phyloP scores from a whole-genome alignment of 2,329 filamentous ascomycete species.

The Talaromyces sp. region DNA sequence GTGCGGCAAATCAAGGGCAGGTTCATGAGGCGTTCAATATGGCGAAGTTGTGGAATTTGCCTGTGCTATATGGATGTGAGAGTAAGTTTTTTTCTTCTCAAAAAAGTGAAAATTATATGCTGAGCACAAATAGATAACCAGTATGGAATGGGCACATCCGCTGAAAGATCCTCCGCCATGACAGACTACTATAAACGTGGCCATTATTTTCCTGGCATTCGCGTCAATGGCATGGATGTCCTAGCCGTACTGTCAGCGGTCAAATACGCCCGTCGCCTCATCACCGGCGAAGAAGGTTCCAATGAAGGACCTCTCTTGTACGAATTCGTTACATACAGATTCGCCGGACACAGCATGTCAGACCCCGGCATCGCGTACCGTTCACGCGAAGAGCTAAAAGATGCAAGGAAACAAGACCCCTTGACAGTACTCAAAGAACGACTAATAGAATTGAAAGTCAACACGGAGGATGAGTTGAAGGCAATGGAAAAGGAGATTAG shows the following conservation, averaged over 20 bases:
- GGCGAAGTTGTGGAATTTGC: conserved; percentile 94
- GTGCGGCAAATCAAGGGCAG: conserved; percentile 94
- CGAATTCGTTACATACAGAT: conserved; percentile 96
- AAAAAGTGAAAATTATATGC: conserved; percentile 14
- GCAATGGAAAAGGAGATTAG: conserved; percentile 84
- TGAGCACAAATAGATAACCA: conserved; percentile 72
- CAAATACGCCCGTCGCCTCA: conserved; percentile 76
- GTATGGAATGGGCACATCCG: conserved; percentile 95
- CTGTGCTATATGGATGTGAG: conserved; percentile 89
- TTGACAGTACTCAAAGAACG: conserved; percentile 93
- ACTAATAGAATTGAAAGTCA: conserved; percentile 84
- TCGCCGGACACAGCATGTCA: conserved; percentile 96
- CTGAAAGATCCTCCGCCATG: conserved; percentile 80
- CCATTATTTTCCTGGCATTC: conserved; percentile 94
- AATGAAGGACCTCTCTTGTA: conserved; percentile 74
- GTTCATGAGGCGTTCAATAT: conserved; percentile 99
- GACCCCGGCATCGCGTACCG: conserved; percentile 96
- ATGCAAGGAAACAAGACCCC: conserved; percentile 93
- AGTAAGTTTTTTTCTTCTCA: conserved; percentile 53
- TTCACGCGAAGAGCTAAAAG: conserved; percentile 94
- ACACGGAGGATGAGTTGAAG: conserved; percentile 87
- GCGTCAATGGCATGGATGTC: conserved; percentile 97
- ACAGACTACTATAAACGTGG: conserved; percentile 99
- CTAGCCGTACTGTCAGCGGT: conserved; percentile 91
- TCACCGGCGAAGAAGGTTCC: conserved; percentile 65